A percentile compares a stretch with the other conserved stretches of the same genome.
Conservation (phyloP, 2,329 filamentous ascomycete genomes). For the Xylariaceae sp. region DNA sequence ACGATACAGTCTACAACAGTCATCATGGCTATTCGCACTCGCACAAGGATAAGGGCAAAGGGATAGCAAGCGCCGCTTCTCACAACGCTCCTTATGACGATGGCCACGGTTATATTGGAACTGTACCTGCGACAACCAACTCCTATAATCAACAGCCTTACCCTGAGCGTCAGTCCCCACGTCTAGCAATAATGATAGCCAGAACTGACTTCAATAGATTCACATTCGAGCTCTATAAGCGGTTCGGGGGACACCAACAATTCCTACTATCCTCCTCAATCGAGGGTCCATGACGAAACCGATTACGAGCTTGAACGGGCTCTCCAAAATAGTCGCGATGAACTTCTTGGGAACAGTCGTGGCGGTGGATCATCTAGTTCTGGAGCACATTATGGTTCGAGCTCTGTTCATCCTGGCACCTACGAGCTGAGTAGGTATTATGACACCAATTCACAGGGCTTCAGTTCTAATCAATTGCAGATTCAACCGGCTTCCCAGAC, state of each 20-base stretch:
- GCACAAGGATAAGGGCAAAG: slow-evolving; percentile 34
- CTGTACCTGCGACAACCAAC: slow-evolving; percentile 7
- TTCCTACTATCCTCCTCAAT: slow-evolving; percentile 27
- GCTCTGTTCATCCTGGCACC: slow-evolving; percentile 32
- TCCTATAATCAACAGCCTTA: slow-evolving; percentile 23
- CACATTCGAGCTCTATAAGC: not conserved
- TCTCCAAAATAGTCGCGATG: slow-evolving; percentile 29
- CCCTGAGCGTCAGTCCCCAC: slow-evolving; percentile 13
- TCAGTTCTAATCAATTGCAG: slow-evolving; percentile 19
- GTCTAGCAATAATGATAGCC: not conserved
- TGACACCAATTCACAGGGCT: not conserved
- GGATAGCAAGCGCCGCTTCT: slow-evolving; percentile 6
- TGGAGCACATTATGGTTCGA: slow-evolving; percentile 23
- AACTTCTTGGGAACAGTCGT: slow-evolving; percentile 29
- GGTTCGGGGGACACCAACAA: not conserved
- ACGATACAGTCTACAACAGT: slow-evolving; percentile 22
- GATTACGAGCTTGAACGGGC: slow-evolving; percentile 35
- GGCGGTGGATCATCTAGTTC: slow-evolving; percentile 33
- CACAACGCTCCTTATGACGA: slow-evolving; percentile 9
- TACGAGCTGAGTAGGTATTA: slow-evolving; percentile 32
- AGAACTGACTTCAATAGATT: slow-evolving; percentile 12
- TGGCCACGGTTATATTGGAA: slow-evolving; percentile 13
- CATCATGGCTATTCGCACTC: slow-evolving; percentile 16
- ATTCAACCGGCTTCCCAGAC: slow-evolving; percentile 21
- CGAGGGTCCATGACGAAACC: slow-evolving; percentile 8